A percentile compares a stretch with the other conserved stretches of the same genome.
Evolutionary conservation across 345 rosid species (phyloP).

Genomic region (Eucalyptus lansdowneana): DNA sequence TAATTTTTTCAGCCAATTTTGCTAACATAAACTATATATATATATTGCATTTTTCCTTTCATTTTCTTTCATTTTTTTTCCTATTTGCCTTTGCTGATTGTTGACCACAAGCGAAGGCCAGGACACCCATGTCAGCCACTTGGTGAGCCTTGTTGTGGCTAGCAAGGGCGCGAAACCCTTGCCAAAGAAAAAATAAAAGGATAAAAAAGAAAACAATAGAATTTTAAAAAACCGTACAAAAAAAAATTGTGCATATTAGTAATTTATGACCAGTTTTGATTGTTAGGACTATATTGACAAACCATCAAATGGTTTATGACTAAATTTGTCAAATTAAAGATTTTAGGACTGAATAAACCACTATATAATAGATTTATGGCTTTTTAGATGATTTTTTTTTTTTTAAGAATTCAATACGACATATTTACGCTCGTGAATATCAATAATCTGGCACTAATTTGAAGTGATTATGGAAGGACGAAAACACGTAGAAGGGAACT

Average conservation of each 20-base stretch:
- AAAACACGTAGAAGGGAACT: not conserved
- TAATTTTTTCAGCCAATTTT: not conserved
- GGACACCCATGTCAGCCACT: not conserved
- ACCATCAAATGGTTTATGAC: not conserved
- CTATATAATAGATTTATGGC: not conserved
- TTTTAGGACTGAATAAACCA: rapidly evolving
- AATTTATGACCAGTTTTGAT: not conserved
- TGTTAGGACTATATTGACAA: rapidly evolving
- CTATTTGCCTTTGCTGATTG: not conserved
- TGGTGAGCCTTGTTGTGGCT: not conserved
- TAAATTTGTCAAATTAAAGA: not conserved
- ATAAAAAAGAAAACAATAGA: not conserved
- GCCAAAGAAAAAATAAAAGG: not conserved
- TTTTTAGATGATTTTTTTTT: not conserved
- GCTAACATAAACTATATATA: too few relatives aligned
- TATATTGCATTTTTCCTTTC: too few relatives aligned
- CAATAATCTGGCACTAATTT: not conserved
- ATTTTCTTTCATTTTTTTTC: not conserved
- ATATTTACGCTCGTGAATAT: not conserved
- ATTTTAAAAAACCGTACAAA: rapidly evolving
- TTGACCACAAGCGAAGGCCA: not conserved
- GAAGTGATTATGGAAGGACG: not conserved
- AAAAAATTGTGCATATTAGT: not conserved
- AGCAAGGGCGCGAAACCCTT: not conserved
- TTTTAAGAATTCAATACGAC: not conserved